Percentiles rank a stretch among this genome's conserved stretches.
phyloP scores from a whole-genome alignment of 2,329 filamentous ascomycete species.

The Diaporthe ilicicola region DNA sequence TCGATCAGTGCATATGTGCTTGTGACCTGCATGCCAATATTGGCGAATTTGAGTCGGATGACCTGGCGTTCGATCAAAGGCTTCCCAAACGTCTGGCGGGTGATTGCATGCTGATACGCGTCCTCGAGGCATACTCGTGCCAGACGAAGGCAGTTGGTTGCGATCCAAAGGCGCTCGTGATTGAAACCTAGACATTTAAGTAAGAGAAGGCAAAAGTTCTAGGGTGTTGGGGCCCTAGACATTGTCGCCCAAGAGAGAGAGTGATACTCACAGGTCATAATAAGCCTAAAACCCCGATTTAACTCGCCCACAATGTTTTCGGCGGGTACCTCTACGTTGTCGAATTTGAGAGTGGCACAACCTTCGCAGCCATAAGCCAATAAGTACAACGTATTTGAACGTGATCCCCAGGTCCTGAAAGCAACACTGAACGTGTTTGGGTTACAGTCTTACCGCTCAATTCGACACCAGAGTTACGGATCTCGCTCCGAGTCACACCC shows the following conservation, averaged over 20 bases:
- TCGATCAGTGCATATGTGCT: neutral
- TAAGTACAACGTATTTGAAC: neutral
- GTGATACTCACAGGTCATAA: slow-evolving; percentile 10
- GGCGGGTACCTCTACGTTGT: slow-evolving; percentile 5
- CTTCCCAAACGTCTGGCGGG: slow-evolving; percentile 61
- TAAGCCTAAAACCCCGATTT: neutral
- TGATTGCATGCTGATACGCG: slow-evolving; percentile 55
- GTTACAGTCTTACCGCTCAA: slow-evolving; percentile 41
- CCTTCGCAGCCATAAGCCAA: neutral
- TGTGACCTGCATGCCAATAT: slow-evolving; percentile 2
- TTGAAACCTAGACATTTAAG: slow-evolving; percentile 59
- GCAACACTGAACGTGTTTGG: neutral
- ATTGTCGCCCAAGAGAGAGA: neutral
- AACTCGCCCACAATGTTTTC: neutral
- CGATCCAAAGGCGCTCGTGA: slow-evolving; percentile 62
- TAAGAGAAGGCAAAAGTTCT: neutral
- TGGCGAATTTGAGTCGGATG: slow-evolving; percentile 60
- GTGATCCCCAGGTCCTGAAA: neutral
- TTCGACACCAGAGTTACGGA: slow-evolving; percentile 68
- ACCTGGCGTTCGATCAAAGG: slow-evolving; percentile 44
- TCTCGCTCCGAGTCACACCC: slow-evolving; percentile 59
- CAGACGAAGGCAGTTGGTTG: slow-evolving; percentile 60
- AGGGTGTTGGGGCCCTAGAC: no score
- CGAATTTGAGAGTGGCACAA: neutral
- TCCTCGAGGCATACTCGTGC: slow-evolving; percentile 60